These are phyloP conservation scores for Tulasnella sp. DNA, from an alignment of 768 basidiomycete genomes.

Conservation along the genomic window DNA sequence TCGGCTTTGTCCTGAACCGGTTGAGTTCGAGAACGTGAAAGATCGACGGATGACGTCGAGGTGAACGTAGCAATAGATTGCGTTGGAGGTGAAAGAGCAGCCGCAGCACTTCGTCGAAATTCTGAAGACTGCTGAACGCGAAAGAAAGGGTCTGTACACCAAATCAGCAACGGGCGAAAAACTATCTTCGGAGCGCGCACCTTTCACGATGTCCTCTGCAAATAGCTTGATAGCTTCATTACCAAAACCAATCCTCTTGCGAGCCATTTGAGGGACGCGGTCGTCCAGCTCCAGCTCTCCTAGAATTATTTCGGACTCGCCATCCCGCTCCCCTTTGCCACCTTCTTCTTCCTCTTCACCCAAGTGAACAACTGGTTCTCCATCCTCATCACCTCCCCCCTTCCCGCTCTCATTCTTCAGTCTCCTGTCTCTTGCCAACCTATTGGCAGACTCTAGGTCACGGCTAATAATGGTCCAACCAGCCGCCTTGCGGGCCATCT, in stretches of 20 bases:
- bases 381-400: conserved; percentile 25
- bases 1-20: conserved; percentile 30
- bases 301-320: conserved; percentile 68
- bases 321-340: conserved; percentile 43
- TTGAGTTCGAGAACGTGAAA: neutral
- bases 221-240: conserved; percentile 54
- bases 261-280: conserved; percentile 1
- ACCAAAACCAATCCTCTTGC: conserved; percentile 12
- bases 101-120: conserved; percentile 22
- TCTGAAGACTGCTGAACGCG: conserved; percentile 23
- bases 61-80: conserved; percentile 22
- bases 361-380: conserved; percentile 26
- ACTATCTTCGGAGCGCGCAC: conserved; percentile 35
- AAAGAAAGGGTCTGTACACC: conserved; percentile 17
- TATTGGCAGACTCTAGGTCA: neutral
- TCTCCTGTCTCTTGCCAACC: conserved; percentile 25
- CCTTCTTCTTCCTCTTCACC: conserved; percentile 29
- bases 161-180: conserved; percentile 16
- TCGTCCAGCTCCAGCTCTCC: conserved; percentile 59
- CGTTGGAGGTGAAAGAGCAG: conserved; percentile 22
- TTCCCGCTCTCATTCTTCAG: conserved; percentile 13
- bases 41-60: conserved; percentile 29
- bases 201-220: conserved; percentile 66
- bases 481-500: conserved; percentile 14
- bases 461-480: conserved; percentile 64